Conservation (phyloP, 2,329 filamentous ascomycete genomes). For the Ceratocystiopsis brevicomis region DNA sequence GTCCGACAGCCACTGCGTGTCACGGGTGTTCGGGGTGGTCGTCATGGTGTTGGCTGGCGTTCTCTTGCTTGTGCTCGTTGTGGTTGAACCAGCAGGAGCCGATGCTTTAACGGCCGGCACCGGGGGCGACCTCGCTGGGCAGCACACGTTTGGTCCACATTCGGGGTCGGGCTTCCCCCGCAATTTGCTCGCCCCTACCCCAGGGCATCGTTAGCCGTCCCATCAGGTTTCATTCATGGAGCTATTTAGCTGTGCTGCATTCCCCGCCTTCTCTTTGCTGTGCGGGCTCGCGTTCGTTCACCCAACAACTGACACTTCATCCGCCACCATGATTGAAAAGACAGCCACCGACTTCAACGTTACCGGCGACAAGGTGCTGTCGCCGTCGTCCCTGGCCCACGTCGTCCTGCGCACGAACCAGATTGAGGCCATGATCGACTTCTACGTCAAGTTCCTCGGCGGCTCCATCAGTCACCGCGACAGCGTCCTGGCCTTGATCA, state of each 20-base stretch:
- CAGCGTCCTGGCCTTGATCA: slow-evolving; percentile 18
- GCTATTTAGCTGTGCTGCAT: too few species aligned
- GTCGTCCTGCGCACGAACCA: slow-evolving; percentile 8
- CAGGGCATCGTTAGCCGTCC: too few species aligned
- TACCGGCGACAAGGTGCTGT: background rate
- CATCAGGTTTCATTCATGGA: too few species aligned
- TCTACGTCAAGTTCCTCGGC: slow-evolving; percentile 20
- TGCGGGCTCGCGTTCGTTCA: too few species aligned
- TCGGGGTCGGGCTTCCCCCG: background rate
- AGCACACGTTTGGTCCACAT: background rate
- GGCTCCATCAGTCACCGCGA: slow-evolving; percentile 13
- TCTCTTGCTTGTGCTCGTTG: background rate
- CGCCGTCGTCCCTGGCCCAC: slow-evolving; percentile 3
- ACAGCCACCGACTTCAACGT: slow-evolving; percentile 1
- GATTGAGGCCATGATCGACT: slow-evolving; percentile 16
- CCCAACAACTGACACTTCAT: background rate
- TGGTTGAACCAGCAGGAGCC: too few species aligned
- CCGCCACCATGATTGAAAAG: background rate
- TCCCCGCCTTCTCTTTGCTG: too few species aligned
- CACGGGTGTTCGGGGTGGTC: background rate
- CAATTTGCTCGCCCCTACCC: too few species aligned
- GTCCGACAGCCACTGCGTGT: slow-evolving; percentile 1
- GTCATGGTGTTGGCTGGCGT: background rate
- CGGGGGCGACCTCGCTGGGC: too few species aligned
- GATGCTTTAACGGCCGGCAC: too few species aligned